Conservation (phyloP, 2,329 filamentous ascomycete species). For the Arthrobotrys iridis region DNA sequence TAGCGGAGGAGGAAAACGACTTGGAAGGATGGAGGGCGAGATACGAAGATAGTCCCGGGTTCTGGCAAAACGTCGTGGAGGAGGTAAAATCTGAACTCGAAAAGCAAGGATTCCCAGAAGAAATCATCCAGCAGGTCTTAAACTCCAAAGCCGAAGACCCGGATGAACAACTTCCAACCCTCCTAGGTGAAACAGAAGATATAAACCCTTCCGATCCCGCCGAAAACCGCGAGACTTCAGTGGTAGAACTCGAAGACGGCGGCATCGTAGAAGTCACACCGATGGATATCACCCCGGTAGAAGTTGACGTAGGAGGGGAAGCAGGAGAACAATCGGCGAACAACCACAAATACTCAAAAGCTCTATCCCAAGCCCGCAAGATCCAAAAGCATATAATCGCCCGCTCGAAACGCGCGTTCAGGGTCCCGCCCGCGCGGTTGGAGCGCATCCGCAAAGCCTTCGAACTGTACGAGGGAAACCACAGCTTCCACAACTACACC, state of each 20-base stretch:
- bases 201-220: conserved; percentile 29
- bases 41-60: conserved; percentile 80
- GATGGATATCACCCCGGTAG: background rate
- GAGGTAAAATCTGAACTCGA: conserved; percentile 70
- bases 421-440: conserved; percentile 77
- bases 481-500: conserved; percentile 98
- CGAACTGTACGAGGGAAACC: conserved; percentile 79
- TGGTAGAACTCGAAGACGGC: conserved; percentile 26
- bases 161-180: conserved; percentile 71
- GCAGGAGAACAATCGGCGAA: conserved; percentile 18
- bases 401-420: conserved; percentile 78
- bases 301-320: conserved; percentile 26
- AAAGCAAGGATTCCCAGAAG: conserved; percentile 63
- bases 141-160: conserved; percentile 64
- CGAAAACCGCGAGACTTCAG: conserved; percentile 46
- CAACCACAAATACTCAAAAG: conserved; percentile 41
- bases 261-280: background rate
- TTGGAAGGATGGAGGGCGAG: conserved; percentile 74
- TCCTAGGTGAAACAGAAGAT: conserved; percentile 70
- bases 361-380: conserved; percentile 42
- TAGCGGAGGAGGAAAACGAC: conserved; percentile 77
- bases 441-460: conserved; percentile 79
- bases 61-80: conserved; percentile 85
- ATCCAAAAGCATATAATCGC: conserved; percentile 55
- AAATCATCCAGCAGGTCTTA: conserved; percentile 65